Conservation (phyloP, 164 flowering plant species). For the Sedum album region DNA sequence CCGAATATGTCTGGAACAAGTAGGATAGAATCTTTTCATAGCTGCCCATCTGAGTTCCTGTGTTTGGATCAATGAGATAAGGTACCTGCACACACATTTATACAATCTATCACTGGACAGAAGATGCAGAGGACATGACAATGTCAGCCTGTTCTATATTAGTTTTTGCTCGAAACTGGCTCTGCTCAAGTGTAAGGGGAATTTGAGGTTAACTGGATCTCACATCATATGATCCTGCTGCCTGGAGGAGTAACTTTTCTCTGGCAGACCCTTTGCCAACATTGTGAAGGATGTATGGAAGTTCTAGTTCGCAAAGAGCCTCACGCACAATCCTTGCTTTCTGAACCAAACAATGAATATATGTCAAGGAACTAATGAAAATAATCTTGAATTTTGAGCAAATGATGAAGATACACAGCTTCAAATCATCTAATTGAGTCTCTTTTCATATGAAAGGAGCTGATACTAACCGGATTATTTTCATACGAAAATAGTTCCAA, state of each 20-base stretch:
- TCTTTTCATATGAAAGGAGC: not conserved
- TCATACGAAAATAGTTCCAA: slow-evolving; percentile 68
- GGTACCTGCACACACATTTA: slow-evolving; percentile 41
- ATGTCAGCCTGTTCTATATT: not conserved
- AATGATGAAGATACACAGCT: no score
- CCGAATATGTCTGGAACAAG: slow-evolving; percentile 51
- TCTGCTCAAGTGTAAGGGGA: not conserved
- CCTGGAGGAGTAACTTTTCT: slow-evolving; percentile 28
- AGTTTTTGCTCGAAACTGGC: not conserved
- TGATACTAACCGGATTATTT: slow-evolving; percentile 47
- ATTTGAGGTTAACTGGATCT: not conserved
- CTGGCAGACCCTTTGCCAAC: slow-evolving; percentile 58
- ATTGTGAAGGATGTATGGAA: slow-evolving; percentile 61
- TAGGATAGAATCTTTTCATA: slow-evolving; percentile 49
- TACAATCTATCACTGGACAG: not conserved
- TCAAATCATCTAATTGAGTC: not conserved
- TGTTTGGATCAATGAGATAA: slow-evolving; percentile 60
- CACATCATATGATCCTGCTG: not conserved
- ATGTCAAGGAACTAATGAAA: not conserved
- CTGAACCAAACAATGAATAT: not conserved
- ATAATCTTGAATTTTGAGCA: not conserved
- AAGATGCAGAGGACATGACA: not conserved
- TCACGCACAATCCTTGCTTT: slow-evolving; percentile 69
- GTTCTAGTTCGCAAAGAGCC: slow-evolving; percentile 73
- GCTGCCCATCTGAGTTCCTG: slow-evolving; percentile 39